Conservation (phyloP, 2,329 filamentous ascomycete species). For the Microdochium paspali region DNA sequence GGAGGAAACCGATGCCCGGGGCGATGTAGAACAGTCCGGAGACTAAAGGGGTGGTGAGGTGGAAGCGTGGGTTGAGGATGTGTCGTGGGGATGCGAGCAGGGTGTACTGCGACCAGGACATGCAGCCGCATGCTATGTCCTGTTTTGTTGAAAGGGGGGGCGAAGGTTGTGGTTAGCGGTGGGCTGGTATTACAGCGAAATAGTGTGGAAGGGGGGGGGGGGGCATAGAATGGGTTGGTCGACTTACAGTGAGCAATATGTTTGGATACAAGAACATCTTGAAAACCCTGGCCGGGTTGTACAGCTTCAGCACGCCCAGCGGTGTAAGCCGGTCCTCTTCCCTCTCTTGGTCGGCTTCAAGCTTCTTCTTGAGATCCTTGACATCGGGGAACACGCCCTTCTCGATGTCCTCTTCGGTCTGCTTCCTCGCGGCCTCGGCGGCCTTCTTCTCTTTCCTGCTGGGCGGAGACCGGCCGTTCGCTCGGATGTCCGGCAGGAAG, state of each 20-base stretch:
- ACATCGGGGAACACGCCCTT: background rate
- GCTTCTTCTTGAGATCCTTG: background rate
- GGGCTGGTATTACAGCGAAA: background rate
- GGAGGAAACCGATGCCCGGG: conserved; percentile 59
- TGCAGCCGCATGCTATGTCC: conserved; percentile 10
- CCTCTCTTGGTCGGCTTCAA: background rate
- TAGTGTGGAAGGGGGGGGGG: conserved; percentile 1
- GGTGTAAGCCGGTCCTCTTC: background rate
- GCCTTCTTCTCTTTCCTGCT: background rate
- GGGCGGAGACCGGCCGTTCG: background rate
- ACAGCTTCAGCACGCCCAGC: conserved; percentile 4
- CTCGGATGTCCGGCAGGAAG: conserved; percentile 10
- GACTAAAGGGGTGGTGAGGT: conserved; percentile 55
- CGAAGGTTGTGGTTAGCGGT: background rate
- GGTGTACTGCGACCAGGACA: conserved; percentile 29
- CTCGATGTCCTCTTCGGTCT: background rate
- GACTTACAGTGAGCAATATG: conserved; percentile 12
- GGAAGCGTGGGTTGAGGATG: conserved; percentile 65
- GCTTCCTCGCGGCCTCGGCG: background rate
- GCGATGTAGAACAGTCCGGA: conserved; percentile 67
- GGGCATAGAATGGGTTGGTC: too few species aligned
- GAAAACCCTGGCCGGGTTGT: conserved; percentile 13
- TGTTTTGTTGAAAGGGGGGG: background rate
- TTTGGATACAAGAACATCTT: conserved; percentile 12
- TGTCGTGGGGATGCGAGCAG: conserved; percentile 61